Percentiles rank a stretch among this genome's conserved stretches.
Conservation (phyloP, 192 early-diverging fungal genomes). For the Cetraspora pellucida region DNA sequence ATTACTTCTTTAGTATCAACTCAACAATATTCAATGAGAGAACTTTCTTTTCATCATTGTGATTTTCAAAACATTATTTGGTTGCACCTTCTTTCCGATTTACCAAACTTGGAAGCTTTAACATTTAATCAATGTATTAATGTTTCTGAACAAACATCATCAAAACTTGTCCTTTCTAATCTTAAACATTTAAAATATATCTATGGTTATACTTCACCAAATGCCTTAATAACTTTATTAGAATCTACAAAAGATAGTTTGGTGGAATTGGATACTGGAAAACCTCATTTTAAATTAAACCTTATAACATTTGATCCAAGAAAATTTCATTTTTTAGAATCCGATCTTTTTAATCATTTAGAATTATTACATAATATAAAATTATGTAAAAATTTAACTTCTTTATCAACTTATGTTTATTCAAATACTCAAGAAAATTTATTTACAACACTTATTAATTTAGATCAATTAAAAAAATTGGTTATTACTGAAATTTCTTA, state of each 20-base stretch:
- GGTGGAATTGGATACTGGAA: not conserved
- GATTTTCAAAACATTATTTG: not conserved
- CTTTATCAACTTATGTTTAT: not conserved
- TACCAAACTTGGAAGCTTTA: not conserved
- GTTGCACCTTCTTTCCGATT: not conserved
- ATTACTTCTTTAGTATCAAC: not conserved
- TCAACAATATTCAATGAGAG: not conserved
- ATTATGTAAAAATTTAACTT: not conserved
- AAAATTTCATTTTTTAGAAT: not conserved
- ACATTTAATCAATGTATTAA: conserved; percentile 1
- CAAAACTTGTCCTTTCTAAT: not conserved
- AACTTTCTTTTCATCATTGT: not conserved
- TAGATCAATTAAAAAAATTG: not conserved
- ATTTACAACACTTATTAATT: not conserved
- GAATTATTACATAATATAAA: not conserved
- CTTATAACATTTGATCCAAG: not conserved
- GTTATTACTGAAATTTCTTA: not conserved
- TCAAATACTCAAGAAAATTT: not conserved
- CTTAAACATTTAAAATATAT: not conserved
- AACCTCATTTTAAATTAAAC: not conserved
- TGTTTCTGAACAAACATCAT: not conserved
- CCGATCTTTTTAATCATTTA: not conserved
- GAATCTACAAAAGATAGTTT: not conserved
- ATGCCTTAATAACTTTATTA: not conserved
- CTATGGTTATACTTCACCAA: not conserved